Conservation (phyloP, 106 monocot genomes). For the Narthecium ossifragum region DNA sequence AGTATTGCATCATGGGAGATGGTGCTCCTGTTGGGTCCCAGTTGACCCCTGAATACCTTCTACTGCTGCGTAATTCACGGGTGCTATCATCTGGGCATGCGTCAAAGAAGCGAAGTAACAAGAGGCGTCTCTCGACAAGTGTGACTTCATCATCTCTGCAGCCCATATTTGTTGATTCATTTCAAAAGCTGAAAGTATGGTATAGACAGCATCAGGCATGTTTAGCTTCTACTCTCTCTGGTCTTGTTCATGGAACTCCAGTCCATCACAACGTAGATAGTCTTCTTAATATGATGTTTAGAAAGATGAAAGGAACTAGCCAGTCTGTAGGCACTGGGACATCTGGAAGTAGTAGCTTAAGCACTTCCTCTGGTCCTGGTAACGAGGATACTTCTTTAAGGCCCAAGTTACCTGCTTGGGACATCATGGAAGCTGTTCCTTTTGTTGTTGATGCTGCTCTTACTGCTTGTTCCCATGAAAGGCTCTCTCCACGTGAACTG, state of each 20-base stretch:
- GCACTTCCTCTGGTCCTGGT: constrained; percentile 61
- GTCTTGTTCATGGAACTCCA: constrained; percentile 74
- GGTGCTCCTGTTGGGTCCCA: constrained; percentile 91
- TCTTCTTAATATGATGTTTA: constrained; percentile 93
- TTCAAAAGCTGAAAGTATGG: constrained; percentile 93
- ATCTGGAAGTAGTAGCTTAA: constrained; percentile 73
- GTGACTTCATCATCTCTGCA: constrained; percentile 17
- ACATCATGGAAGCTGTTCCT: constrained; percentile 96
- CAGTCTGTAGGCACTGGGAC: constrained; percentile 42
- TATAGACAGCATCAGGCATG: constrained; percentile 96
- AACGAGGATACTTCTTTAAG: constrained; percentile 52
- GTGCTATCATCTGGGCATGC: constrained; percentile 20
- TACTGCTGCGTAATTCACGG: constrained; percentile 63
- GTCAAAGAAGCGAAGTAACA: constrained; percentile 17
- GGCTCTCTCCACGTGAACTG: constrained; percentile 83
- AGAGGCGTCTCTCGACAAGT: constrained; percentile 2
- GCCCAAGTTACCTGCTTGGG: constrained; percentile 92
- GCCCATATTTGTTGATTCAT: constrained; percentile 87
- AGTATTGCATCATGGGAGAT: constrained; percentile 89
- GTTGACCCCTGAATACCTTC: constrained; percentile 84
- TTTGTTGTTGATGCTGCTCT: constrained; percentile 98
- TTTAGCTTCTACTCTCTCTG: constrained; percentile 94
- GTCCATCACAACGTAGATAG: constrained; percentile 89
- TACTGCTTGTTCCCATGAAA: constrained; percentile 90
- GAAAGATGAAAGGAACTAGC: constrained; percentile 60